Conservation (phyloP, 257 asterid genomes). For the Paraleonurus japonicus region DNA sequence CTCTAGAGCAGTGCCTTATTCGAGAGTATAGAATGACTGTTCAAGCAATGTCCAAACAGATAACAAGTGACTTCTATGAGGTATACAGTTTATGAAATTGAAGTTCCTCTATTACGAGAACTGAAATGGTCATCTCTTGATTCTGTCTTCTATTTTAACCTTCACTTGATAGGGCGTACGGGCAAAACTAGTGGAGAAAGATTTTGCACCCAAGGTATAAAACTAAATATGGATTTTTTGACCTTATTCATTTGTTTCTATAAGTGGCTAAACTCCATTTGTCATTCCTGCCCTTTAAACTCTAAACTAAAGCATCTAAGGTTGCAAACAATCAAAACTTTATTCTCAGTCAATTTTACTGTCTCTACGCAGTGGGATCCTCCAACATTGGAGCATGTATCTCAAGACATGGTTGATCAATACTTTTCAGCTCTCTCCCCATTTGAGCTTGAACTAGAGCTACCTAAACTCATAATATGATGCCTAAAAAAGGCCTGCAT, state of each 20-base stretch:
- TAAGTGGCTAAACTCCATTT: neutral
- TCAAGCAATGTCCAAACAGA: slow-evolving; percentile 56
- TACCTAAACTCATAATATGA: slow-evolving; percentile 32
- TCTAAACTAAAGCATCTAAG: neutral
- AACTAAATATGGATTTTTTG: neutral
- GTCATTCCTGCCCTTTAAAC: neutral
- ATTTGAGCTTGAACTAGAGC: slow-evolving; percentile 63
- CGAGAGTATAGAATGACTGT: slow-evolving; percentile 76
- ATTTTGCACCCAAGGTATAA: slow-evolving; percentile 66
- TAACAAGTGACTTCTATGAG: slow-evolving; percentile 61
- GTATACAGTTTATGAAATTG: slow-evolving; percentile 29
- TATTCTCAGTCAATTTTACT: neutral
- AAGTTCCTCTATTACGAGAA: neutral
- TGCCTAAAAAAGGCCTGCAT: neutral
- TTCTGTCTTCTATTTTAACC: neutral
- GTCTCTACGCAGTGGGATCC: slow-evolving; percentile 71
- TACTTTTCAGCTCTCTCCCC: slow-evolving; percentile 57
- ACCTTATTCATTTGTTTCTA: neutral
- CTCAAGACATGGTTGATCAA: slow-evolving; percentile 72
- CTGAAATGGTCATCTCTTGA: neutral
- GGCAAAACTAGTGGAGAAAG: slow-evolving; percentile 60
- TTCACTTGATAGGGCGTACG: slow-evolving; percentile 60
- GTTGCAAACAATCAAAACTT: neutral
- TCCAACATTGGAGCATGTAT: slow-evolving; percentile 68
- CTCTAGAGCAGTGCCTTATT: slow-evolving; percentile 67